phyloP scores from a whole-genome alignment of 2,329 filamentous ascomycete genomes.

The Pseudocercospora pini-densiflorae region DNA sequence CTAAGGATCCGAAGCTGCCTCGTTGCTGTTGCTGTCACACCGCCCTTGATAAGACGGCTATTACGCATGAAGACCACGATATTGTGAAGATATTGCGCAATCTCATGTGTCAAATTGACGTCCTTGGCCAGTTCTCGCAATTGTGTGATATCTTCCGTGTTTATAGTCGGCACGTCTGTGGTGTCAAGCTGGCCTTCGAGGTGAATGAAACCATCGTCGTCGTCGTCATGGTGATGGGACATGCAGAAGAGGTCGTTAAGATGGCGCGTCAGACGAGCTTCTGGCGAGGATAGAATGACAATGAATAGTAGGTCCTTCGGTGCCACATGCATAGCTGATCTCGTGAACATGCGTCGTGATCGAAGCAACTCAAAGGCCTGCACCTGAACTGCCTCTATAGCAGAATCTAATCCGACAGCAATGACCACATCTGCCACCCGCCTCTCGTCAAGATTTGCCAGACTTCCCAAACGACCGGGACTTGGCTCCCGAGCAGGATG shows the following conservation, averaged over 20 bases:
- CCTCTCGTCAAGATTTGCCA: slow-evolving; percentile 49
- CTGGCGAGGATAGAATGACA: slow-evolving; percentile 59
- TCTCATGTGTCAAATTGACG: slow-evolving; percentile 73
- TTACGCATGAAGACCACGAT: slow-evolving; percentile 84
- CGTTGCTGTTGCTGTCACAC: slow-evolving; percentile 78
- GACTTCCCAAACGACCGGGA: slow-evolving; percentile 16
- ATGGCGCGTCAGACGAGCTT: slow-evolving; percentile 46
- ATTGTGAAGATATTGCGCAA: slow-evolving; percentile 84
- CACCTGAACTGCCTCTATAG: slow-evolving; percentile 77
- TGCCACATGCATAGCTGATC: slow-evolving; percentile 72
- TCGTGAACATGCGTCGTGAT: slow-evolving; percentile 76
- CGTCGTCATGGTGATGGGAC: slow-evolving; percentile 78
- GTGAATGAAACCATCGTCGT: slow-evolving; percentile 72
- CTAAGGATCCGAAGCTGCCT: slow-evolving; percentile 65
- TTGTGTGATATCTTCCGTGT: slow-evolving; percentile 55
- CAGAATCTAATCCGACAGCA: slow-evolving; percentile 76
- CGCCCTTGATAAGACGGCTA: slow-evolving; percentile 80
- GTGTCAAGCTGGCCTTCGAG: slow-evolving; percentile 61
- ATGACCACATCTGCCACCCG: slow-evolving; percentile 82
- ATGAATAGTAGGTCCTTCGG: slow-evolving; percentile 82
- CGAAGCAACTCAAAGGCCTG: slow-evolving; percentile 79
- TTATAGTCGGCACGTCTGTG: slow-evolving; percentile 34
- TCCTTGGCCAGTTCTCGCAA: slow-evolving; percentile 63
- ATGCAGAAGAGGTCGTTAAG: slow-evolving; percentile 84
- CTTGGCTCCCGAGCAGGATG: slow-evolving; percentile 18